Evolutionary conservation across 2,329 filamentous ascomycete species (phyloP), one percentile per base, ranked within the genome.

Genomic region (Rutstroemia sp.): DNA sequence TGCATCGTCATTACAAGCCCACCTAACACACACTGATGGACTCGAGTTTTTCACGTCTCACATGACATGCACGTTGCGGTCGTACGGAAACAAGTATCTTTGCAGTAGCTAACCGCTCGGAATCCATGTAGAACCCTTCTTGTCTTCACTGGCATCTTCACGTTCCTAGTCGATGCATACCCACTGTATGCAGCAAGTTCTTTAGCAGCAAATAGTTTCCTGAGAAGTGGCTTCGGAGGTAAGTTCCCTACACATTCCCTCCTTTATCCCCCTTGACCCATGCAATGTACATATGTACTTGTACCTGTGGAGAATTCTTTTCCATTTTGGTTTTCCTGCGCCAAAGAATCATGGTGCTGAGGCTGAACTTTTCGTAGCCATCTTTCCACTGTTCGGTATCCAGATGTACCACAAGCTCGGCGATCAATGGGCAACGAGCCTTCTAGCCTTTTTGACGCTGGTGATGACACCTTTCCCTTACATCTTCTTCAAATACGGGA

Each of bases 141-240:
- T 57, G 83, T 87, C 30, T 96, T 89, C 72, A 86, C 83, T 56
- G 89, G 90, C 52, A 83, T 95, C 62, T 96, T 95, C 71, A 95
- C 90, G 12, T 96, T 95, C 73, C 61, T 70, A 72, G 86, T 89
- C 63, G 88, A 90, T 69, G 86, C 87, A 21, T 92, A 92, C 71
- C 86, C 87, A 54, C 71, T 82, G 25, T 90, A 88, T 68, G 87
- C 87, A 25, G 88, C 88, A 48, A 84, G 80, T 57, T 89, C 90
- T 4, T 77, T 96, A 70, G 89, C 91, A 12, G 89, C 90, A 46
- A 94, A 95, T 66, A 87, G 86, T 48, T 89, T 94, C 69, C 81
- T 87, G 57, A 80, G 92, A 53, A 90, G 86, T 61, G 76, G 79
- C 19, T 94, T 95, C 74, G 91, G 87, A 47, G 67, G 65, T 68